Base-by-base conservation (phyloP, 371 early-diverging fungal species). In the Mortierella sp. region DNA sequence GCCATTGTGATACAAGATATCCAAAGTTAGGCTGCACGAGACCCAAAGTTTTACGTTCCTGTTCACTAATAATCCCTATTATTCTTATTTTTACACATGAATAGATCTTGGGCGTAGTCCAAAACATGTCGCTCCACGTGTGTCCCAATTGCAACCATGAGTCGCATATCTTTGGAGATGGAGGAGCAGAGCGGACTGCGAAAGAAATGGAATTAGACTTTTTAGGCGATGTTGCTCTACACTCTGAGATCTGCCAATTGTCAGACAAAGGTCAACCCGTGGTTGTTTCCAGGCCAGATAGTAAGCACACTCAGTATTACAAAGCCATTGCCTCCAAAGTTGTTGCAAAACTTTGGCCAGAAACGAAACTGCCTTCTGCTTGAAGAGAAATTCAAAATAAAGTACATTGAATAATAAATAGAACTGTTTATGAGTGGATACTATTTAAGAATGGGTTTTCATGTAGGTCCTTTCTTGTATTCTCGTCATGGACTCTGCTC, bases 81-180 rank as follows among this genome's bases (percentile, higher is more conserved):
- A 16, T 72, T 20, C 5, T 57, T 64, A 39, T 55, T 30, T 47
- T 52, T 4, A 8, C 52, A 52, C 52, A 30, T 45, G 35, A 43
- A 20, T 84, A 95, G 96, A 94, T 97, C 60, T 85, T 97, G 4
- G 97, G 97, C 16, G 71, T 96, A 49, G 92, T 97, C 0, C 94
- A 97, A 83, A 97, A 97, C 83, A 97, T 97, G 97, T 91, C 93
- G 37, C 81, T 90, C 6, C 95, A 92, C 69, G 83, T 88, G n/a
- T 97, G 97, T 75, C 91, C 95, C 12, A 92, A 93, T 66, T 97
- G 97, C 79, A 75, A 87, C 20, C 93, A 94, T 78, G 86, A 90
- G 75, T 87, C 91, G 0, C 92, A 94, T 72, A 90, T 96, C 64
- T 97, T 97, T 85, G 96, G 96, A 3, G 83, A 90, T 43, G 87